Base-by-base conservation (phyloP, 225 moss, liverwort and hornwort species). In the Pseudoscleropodium purum region DNA sequence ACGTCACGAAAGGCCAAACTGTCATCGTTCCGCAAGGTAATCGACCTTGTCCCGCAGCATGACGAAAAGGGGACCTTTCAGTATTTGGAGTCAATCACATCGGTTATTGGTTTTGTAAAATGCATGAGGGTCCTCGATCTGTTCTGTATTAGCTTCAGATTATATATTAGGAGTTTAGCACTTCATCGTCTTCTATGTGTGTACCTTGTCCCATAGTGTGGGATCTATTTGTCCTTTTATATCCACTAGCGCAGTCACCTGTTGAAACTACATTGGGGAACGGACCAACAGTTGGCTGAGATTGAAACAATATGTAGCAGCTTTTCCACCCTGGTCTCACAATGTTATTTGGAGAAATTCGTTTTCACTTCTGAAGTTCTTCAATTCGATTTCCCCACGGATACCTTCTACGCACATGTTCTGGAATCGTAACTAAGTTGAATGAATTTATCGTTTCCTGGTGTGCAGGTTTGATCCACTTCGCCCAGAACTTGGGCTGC, bases 1-100 rank as follows among this genome's bases (percentile, higher is more conserved):
- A 75, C 75, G 75, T 51, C 75, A 49, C 75, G 75, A 84, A 57
- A 84, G 93, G 91, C 21, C 79, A 93, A 72, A 90, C 91, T 25
- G 91, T 93, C 87, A 87, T 93, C 80, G 15, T 93, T 84, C 93
- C 91, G 76, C 93, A 93, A 90, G 93, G 93, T 91, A 82, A 2
- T 56, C 2, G 33, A 41, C 33, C 8, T 25, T 36, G 18, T 12
- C 49, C 17, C 24, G 17, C 45, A 10, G 30, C 12, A 15, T 65
- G 16, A 26, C 25, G 65, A 49, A 65, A 12, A 34, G 65, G 30
- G 7, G 21, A 54, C 21, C 9, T 20, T 63, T 21, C 52, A 14
- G 34, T 51, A 29, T 37, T 18, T n/a, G n/a, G 41, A 60, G 34
- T 41, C 81, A 10, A 16, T 41, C 27, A 13, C 18, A 27, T 39